Base-by-base conservation (phyloP, 257 asterid species). In the Phtheirospermum japonicum region DNA sequence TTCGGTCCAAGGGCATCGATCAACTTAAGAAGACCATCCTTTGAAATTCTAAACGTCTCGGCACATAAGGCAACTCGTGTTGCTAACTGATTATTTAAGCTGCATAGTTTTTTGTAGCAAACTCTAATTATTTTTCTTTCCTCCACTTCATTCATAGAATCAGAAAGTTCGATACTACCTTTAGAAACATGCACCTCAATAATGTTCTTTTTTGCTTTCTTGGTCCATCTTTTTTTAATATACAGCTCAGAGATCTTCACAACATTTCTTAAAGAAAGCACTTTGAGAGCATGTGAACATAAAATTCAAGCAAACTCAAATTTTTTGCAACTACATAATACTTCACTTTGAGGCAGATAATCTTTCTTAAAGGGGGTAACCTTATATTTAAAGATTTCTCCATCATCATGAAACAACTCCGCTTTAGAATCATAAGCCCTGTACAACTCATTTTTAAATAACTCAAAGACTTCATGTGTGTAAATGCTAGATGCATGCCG, bases 221-320 rank as follows among this genome's bases (percentile, higher is more conserved):
- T n/a, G n/a, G n/a, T n/a, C n/a, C n/a, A n/a, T n/a, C n/a, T n/a
- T n/a, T n/a, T n/a, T n/a, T n/a, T n/a, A n/a, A n/a, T n/a, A n/a
- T n/a, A n/a, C n/a, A n/a, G n/a, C n/a, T n/a, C n/a, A n/a, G n/a
- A n/a, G n/a, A n/a, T n/a, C n/a, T n/a, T n/a, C n/a, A n/a, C n/a
- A n/a, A n/a, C n/a, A n/a, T n/a, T n/a, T n/a, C n/a, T n/a, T n/a
- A n/a, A n/a, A n/a, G n/a, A n/a, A n/a, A n/a, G n/a, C n/a, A n/a
- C n/a, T n/a, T n/a, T n/a, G n/a, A n/a, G n/a, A n/a, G n/a, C n/a
- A n/a, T n/a, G n/a, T n/a, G n/a, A n/a, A n/a, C n/a, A n/a, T 14
- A 63, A 51, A 9, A 50, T 50, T 11, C n/a, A n/a, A n/a, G n/a
- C n/a, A n/a, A n/a, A n/a, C 23, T 64, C 61, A 39, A 23, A 52